A percentile compares a stretch with the other conserved stretches of the same genome.
Evolutionary conservation across 139 green algal genomes (phyloP).

Genomic region (Micromonas pusilla): DNA sequence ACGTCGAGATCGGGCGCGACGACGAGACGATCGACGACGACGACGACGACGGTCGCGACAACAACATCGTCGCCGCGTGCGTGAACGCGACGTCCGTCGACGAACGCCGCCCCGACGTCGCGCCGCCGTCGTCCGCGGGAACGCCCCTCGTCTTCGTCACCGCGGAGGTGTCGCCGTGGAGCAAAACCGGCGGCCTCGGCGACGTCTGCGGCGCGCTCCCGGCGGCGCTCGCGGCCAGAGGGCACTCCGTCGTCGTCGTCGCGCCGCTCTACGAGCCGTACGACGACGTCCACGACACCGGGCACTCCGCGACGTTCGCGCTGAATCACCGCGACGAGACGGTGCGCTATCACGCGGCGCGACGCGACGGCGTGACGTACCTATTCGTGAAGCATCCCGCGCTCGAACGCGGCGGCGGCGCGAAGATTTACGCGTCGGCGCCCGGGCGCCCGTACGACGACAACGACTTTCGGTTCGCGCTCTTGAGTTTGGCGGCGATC

Average conservation of each 20-base stretch:
- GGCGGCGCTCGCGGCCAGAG: constrained; percentile 50
- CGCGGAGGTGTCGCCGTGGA: constrained; percentile 90
- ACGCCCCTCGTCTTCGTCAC: constrained; percentile 85
- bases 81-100: too few species aligned
- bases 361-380: constrained; percentile 59
- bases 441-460: constrained; percentile 54
- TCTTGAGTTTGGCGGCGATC: constrained; percentile 65
- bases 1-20: too few species aligned
- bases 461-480: constrained; percentile 65
- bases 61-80: too few species aligned
- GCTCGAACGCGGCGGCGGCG: constrained; percentile 50
- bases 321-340: constrained; percentile 40
- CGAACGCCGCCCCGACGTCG: too few species aligned
- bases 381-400: constrained; percentile 78
- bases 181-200: constrained; percentile 89
- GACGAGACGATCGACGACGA: too few species aligned
- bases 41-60: too few species aligned
- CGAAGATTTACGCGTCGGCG: constrained; percentile 55
- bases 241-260: constrained; percentile 63
- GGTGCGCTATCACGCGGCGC: constrained; percentile 55
- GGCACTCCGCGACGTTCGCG: constrained; percentile 45
- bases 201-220: constrained; percentile 91
- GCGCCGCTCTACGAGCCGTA: constrained; percentile 79
- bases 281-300: constrained; percentile 88
- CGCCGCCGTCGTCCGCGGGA: too few species aligned